Evolutionary conservation across 192 early-diverging fungal genomes (phyloP).

Genomic region (Kappamyces sp.): DNA sequence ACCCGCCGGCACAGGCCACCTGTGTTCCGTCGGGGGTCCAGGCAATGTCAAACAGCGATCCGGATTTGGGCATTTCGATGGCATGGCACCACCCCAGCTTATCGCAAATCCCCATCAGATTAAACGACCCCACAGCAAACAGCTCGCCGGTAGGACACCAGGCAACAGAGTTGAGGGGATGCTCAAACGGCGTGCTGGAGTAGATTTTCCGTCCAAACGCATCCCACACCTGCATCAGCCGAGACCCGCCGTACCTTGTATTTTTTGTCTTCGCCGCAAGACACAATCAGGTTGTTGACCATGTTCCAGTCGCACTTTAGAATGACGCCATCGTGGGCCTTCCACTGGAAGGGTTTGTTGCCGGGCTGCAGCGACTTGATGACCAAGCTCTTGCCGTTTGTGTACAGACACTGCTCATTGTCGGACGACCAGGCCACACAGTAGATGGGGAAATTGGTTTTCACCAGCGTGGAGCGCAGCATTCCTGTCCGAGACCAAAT

Average conservation of each 20-base stretch:
- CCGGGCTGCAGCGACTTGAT: slow-evolving; percentile 53
- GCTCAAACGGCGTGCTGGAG: slow-evolving; percentile 40
- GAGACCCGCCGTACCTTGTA: slow-evolving; percentile 37
- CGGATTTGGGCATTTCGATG: slow-evolving; percentile 40
- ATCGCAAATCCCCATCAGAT: slow-evolving; percentile 47
- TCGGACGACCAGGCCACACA: slow-evolving; percentile 48
- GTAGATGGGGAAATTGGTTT: slow-evolving; percentile 47
- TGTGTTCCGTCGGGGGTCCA: slow-evolving; percentile 59
- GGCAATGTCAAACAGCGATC: slow-evolving; percentile 49
- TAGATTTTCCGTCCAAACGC: slow-evolving; percentile 47
- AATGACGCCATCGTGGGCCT: slow-evolving; percentile 54
- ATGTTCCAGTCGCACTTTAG: slow-evolving; percentile 53
- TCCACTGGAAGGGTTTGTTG: slow-evolving; percentile 53
- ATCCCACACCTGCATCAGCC: slow-evolving; percentile 45
- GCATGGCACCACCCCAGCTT: slow-evolving; percentile 57
- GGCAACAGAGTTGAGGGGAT: slow-evolving; percentile 49
- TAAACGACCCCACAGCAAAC: slow-evolving; percentile 55
- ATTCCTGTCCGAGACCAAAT: slow-evolving; percentile 59
- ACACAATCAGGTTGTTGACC: slow-evolving; percentile 49
- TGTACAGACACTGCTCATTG: slow-evolving; percentile 47
- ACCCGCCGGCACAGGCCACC: slow-evolving; percentile 48
- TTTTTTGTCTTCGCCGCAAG: slow-evolving; percentile 53
- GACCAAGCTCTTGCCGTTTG: slow-evolving; percentile 47
- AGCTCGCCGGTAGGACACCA: slow-evolving; percentile 53
- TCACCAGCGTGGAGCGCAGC: slow-evolving; percentile 45